A percentile compares a stretch with the other conserved stretches of the same genome.
Evolutionary conservation across 768 basidiomycete genomes (phyloP).

Genomic region (Xerocomus spinulosus): DNA sequence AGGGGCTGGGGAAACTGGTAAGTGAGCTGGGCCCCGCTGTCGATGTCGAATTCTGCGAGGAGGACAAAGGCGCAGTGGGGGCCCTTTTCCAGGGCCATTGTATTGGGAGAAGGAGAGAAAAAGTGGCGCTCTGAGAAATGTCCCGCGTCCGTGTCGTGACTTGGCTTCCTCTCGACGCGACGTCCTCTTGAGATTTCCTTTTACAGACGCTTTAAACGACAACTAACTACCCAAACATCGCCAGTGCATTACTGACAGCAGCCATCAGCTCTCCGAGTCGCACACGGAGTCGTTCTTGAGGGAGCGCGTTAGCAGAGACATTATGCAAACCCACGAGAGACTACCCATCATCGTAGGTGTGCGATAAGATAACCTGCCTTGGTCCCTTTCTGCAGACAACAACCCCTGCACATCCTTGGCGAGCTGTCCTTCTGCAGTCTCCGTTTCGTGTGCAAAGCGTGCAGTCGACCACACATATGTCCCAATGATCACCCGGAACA

Average conservation of each 20-base stretch:
- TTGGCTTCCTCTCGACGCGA: slow-evolving; percentile 11
- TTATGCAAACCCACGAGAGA: background rate
- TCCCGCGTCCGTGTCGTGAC: slow-evolving; percentile 1
- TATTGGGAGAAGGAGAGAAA: background rate
- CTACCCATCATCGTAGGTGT: slow-evolving; percentile 22
- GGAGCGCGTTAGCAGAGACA: slow-evolving; percentile 13
- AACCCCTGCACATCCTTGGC: slow-evolving; percentile 14
- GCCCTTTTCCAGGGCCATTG: slow-evolving; percentile 39
- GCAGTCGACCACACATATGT: slow-evolving; percentile 28
- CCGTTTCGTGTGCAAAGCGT: slow-evolving; percentile 18
- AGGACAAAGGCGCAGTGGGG: slow-evolving; percentile 90
- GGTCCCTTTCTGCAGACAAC: slow-evolving; percentile 21
- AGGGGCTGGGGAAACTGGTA: slow-evolving; percentile 96
- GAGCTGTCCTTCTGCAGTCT: slow-evolving; percentile 10
- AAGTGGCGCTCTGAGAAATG: slow-evolving; percentile 8
- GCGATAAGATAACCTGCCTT: slow-evolving; percentile 33
- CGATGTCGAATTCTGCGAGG: slow-evolving; percentile 98
- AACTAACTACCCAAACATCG: slow-evolving; percentile 12
- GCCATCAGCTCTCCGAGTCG: slow-evolving; percentile 26
- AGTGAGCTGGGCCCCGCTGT: slow-evolving; percentile 86
- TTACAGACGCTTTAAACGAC: slow-evolving; percentile 12
- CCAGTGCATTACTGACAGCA: slow-evolving; percentile 25
- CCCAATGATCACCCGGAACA: slow-evolving; percentile 12
- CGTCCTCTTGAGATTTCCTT: slow-evolving; percentile 23
- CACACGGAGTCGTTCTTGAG: slow-evolving; percentile 20